phyloP scores from a whole-genome alignment of 2,329 filamentous ascomycete genomes.

The Fusarium sp. region DNA sequence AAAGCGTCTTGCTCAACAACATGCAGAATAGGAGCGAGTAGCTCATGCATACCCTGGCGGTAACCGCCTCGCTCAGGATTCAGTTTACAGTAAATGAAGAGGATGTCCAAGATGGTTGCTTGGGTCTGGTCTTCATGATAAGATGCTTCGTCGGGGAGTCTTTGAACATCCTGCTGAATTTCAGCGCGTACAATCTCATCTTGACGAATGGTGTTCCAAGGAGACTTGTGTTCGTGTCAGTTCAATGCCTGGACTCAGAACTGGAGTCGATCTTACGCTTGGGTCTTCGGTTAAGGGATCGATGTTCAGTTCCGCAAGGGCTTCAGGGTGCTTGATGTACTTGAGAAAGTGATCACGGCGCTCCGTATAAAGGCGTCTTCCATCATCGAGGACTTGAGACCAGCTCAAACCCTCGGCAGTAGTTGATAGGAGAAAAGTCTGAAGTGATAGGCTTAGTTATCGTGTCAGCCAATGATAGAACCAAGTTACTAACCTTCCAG shows the following conservation, averaged over 20 bases:
- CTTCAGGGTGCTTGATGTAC: conserved; percentile 87
- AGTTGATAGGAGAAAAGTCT: conserved; percentile 87
- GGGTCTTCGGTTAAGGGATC: conserved; percentile 91
- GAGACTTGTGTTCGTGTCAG: conserved; percentile 72
- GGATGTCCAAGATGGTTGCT: conserved; percentile 84
- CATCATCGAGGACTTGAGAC: conserved; percentile 76
- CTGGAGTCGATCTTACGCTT: conserved; percentile 58
- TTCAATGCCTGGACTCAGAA: not conserved
- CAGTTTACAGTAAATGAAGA: conserved; percentile 96
- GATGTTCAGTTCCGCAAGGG: conserved; percentile 76
- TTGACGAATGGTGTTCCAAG: conserved; percentile 88
- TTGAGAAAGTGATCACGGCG: conserved; percentile 82
- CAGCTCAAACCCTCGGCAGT: conserved; percentile 76
- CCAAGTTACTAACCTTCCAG: conserved; percentile 80
- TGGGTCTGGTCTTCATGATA: conserved; percentile 88
- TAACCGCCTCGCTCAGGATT: conserved; percentile 90
- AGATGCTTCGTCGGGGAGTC: conserved; percentile 91
- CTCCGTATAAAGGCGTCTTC: conserved; percentile 80
- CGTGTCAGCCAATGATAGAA: not conserved
- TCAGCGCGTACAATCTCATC: conserved; percentile 89
- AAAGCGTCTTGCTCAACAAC: conserved; percentile 87
- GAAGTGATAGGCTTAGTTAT: conserved; percentile 27
- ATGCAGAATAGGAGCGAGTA: conserved; percentile 90
- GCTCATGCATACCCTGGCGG: conserved; percentile 98
- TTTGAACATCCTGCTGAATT: conserved; percentile 93